phyloP scores from a whole-genome alignment of 305 asterid species.

The Caryopteris hybrid region DNA sequence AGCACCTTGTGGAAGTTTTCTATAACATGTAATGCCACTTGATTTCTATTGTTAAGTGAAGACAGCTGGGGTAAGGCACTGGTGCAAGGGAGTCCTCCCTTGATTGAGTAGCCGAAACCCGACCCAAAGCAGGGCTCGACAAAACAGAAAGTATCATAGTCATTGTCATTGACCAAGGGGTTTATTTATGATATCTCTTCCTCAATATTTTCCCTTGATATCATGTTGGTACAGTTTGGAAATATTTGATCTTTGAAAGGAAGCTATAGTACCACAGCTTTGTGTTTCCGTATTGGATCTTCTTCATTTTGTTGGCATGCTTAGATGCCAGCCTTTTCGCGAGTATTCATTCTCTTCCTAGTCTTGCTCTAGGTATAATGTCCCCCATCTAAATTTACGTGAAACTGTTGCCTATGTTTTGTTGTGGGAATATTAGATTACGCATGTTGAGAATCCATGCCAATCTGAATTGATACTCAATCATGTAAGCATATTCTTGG shows the following conservation, averaged over 20 bases:
- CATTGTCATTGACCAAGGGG: background rate
- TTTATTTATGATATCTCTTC: background rate
- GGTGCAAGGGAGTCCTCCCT: too few species aligned
- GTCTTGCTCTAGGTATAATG: background rate
- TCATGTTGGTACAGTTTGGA: background rate
- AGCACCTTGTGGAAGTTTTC: background rate
- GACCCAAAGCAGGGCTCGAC: too few species aligned
- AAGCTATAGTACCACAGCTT: too few species aligned
- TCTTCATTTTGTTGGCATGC: conserved; percentile 1
- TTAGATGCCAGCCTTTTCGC: too few species aligned
- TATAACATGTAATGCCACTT: background rate
- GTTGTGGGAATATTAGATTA: background rate
- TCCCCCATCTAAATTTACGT: background rate
- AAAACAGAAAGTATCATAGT: too few species aligned
- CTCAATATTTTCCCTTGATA: background rate
- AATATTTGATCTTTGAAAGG: background rate
- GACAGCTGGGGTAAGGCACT: too few species aligned
- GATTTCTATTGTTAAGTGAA: background rate
- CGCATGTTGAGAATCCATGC: conserved; percentile 3
- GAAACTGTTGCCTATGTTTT: too few species aligned
- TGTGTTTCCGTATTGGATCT: background rate
- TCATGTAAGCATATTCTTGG: background rate
- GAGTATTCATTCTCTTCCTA: too few species aligned
- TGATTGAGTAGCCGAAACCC: too few species aligned
- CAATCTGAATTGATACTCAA: conserved; percentile 12